Evolutionary conservation across 2,329 filamentous ascomycete species (phyloP).

Genomic region (Aspergillus sp.): DNA sequence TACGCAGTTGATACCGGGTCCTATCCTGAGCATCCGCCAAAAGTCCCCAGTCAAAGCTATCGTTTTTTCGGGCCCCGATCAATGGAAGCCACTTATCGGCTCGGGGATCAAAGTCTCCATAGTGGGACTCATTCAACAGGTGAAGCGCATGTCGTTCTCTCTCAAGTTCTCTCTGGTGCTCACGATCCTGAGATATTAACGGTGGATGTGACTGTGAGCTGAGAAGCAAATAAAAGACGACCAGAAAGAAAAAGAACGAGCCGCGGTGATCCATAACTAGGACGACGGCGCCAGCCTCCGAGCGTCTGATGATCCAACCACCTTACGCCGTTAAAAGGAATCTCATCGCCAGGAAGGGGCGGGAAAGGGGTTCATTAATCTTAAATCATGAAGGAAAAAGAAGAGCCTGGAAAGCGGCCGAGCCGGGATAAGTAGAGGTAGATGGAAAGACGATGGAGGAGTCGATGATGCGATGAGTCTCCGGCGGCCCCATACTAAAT

Average conservation of each 20-base stretch:
- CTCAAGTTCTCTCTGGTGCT: constrained; percentile 50
- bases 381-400: background rate
- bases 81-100: constrained; percentile 63
- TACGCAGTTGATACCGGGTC: constrained; percentile 57
- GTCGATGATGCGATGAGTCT: constrained; percentile 26
- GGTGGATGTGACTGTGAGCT: constrained; percentile 48
- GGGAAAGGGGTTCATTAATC: background rate
- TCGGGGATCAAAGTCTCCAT: constrained; percentile 52
- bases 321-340: constrained; percentile 17
- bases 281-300: constrained; percentile 26
- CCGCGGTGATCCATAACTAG: constrained; percentile 47
- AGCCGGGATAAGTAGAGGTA: background rate
- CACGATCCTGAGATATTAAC: constrained; percentile 41
- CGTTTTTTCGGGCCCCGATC: constrained; percentile 71
- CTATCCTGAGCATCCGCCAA: constrained; percentile 65
- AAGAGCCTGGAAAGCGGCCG: background rate
- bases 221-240: constrained; percentile 55
- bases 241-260: constrained; percentile 50
- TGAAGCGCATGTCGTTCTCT: constrained; percentile 53
- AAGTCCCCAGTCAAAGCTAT: constrained; percentile 77
- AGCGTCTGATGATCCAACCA: constrained; percentile 18
- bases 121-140: constrained; percentile 51
- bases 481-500: background rate
- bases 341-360: constrained; percentile 26
- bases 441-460: constrained; percentile 13